Conservation (phyloP, 106 monocot species). For the Dendrobium chrysotoxum region DNA sequence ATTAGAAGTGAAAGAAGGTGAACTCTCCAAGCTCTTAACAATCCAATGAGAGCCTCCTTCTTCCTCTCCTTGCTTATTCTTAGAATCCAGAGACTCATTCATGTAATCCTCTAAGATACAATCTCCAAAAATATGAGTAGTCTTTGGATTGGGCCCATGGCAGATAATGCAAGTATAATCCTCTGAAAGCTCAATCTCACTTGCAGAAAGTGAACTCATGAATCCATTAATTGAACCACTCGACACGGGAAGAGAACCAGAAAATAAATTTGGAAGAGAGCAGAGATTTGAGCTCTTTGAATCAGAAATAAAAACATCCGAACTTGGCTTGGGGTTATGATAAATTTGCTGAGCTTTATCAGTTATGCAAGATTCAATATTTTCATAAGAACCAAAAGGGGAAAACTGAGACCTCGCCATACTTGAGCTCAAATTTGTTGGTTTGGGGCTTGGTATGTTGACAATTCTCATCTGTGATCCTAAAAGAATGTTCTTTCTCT, state of each 20-base stretch:
- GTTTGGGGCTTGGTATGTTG: background rate
- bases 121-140: slow-evolving; percentile 77
- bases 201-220: slow-evolving; percentile 31
- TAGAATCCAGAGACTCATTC: slow-evolving; percentile 16
- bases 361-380: slow-evolving; percentile 2
- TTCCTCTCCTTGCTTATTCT: slow-evolving; percentile 5
- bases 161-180: slow-evolving; percentile 79
- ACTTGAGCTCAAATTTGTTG: slow-evolving; percentile 4
- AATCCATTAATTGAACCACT: slow-evolving; percentile 14
- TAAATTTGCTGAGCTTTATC: background rate
- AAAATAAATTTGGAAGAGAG: slow-evolving; percentile 2
- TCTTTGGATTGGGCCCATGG: slow-evolving; percentile 76
- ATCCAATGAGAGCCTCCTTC: slow-evolving; percentile 4
- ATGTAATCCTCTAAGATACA: slow-evolving; percentile 36
- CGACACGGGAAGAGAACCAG: slow-evolving; percentile 13
- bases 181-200: slow-evolving; percentile 72
- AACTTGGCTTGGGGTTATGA: slow-evolving; percentile 1
- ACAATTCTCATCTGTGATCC: slow-evolving; percentile 25
- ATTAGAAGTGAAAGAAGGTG: slow-evolving; percentile 6
- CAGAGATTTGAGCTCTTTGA: background rate
- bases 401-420: background rate
- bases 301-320: background rate
- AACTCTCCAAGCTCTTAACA: slow-evolving; percentile 1
- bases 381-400: slow-evolving; percentile 12
- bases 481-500: slow-evolving; percentile 24